Conservation (phyloP, 805 yeast species). For the Ogataea philodendri region DNA sequence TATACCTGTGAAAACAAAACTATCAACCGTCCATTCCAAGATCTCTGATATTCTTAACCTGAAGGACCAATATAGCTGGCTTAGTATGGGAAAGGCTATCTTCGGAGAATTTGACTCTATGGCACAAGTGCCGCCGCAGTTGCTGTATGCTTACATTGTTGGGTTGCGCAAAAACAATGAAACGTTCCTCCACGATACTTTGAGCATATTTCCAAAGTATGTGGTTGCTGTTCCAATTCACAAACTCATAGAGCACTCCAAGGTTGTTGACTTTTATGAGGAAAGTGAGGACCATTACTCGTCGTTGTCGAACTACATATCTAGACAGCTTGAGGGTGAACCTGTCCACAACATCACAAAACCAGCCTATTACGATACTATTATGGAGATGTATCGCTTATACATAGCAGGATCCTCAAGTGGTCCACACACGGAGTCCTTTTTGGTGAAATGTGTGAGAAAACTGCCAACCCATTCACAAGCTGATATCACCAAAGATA, state of each 20-base stretch:
- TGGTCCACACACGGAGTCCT: conserved; percentile 48
- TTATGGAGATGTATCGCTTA: conserved; percentile 48
- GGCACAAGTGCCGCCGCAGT: conserved; percentile 24
- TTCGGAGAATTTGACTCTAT: conserved; percentile 23
- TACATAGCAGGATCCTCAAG: conserved; percentile 54
- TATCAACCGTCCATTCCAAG: no score
- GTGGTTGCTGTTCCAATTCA: conserved; percentile 44
- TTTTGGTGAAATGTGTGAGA: conserved; percentile 42
- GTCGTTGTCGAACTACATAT: conserved; percentile 27
- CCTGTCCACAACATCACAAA: conserved; percentile 4
- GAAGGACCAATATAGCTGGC: conserved; percentile 31
- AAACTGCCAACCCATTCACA: conserved; percentile 31
- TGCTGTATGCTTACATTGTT: conserved; percentile 45
- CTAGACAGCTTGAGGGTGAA: conserved; percentile 9
- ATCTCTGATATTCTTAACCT: conserved; percentile 14
- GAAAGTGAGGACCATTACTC: conserved; percentile 25
- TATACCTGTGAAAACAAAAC: no score
- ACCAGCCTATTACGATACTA: conserved; percentile 36
- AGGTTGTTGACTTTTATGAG: conserved; percentile 31
- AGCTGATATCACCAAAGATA: conserved; percentile 49
- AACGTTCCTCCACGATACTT: conserved; percentile 31
- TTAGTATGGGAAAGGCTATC: conserved; percentile 27
- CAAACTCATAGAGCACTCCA: conserved; percentile 36
- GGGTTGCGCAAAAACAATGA: conserved; percentile 47
- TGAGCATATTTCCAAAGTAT: conserved; percentile 35